These are phyloP conservation scores for Chrysanthemum makinoi DNA, from an alignment of 129 eudicot species.

Conservation along the genomic window DNA sequence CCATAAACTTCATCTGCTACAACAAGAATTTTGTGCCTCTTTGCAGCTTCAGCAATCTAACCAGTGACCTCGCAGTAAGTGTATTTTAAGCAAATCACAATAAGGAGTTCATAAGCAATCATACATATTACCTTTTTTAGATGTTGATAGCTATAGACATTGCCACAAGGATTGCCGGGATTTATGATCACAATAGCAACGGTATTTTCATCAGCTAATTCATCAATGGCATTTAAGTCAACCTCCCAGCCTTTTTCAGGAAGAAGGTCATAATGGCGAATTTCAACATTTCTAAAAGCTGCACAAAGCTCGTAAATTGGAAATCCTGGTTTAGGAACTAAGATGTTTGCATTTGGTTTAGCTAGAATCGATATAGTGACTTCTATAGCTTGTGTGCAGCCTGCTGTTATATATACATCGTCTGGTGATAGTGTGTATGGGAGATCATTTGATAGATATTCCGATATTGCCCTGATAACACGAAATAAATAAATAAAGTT, in stretches of 20 bases:
- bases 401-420: slow-evolving; percentile 85
- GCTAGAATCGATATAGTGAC: slow-evolving; percentile 66
- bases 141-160: slow-evolving; percentile 79
- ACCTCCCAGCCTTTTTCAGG: slow-evolving; percentile 87
- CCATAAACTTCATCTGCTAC: slow-evolving; percentile 99
- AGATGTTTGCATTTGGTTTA: slow-evolving; percentile 72
- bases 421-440: slow-evolving; percentile 66
- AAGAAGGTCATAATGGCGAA: slow-evolving; percentile 65
- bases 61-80: slow-evolving; percentile 10
- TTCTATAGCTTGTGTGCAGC: slow-evolving; percentile 96
- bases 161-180: slow-evolving; percentile 99
- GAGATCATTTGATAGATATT: slow-evolving; percentile 65
- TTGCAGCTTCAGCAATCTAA: slow-evolving; percentile 86
- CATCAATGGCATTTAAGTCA: slow-evolving; percentile 56
- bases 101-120: neutral
- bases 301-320: slow-evolving; percentile 94
- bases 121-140: slow-evolving; percentile 47
- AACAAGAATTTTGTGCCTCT: slow-evolving; percentile 55
- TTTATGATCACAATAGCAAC: slow-evolving; percentile 84
- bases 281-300: slow-evolving; percentile 73
- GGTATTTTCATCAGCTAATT: slow-evolving; percentile 66
- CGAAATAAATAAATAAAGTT: neutral
- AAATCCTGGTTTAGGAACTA: slow-evolving; percentile 92
- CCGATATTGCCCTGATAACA: slow-evolving; percentile 76
- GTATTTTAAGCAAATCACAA: too few relatives aligned